Evolutionary conservation across 495 filamentous ascomycete species (phyloP).

Genomic region (Ramalina intermedia): DNA sequence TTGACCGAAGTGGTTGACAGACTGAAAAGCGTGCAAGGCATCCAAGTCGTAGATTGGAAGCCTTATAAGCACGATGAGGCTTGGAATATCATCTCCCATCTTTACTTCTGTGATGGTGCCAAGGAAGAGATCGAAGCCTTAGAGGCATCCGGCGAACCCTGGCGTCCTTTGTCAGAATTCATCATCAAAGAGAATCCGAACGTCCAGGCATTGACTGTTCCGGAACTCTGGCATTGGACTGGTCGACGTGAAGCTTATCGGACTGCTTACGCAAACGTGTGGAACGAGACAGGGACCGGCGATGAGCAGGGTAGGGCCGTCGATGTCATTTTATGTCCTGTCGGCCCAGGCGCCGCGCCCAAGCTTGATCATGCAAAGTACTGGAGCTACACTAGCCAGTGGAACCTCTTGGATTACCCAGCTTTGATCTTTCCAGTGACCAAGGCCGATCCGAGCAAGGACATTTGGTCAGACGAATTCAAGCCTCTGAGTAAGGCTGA

Average conservation of each 20-base stretch:
- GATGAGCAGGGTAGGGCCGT: conserved; percentile 21
- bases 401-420: conserved; percentile 62
- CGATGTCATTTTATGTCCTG: conserved; percentile 58
- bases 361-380: conserved; percentile 45
- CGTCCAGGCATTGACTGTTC: conserved; percentile 24
- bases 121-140: conserved; percentile 29
- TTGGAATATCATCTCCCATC: conserved; percentile 41
- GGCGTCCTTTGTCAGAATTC: conserved; percentile 40
- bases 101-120: conserved; percentile 45
- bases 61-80: conserved; percentile 46
- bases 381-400: conserved; percentile 59
- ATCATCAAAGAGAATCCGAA: conserved; percentile 38
- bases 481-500: conserved; percentile 25
- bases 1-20: conserved; percentile 41
- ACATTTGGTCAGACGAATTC: conserved; percentile 18
- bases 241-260: conserved; percentile 42
- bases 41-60: conserved; percentile 51
- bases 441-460: conserved; percentile 18
- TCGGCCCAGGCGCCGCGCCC: conserved; percentile 42
- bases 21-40: conserved; percentile 29
- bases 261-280: conserved; percentile 40
- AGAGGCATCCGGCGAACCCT: conserved; percentile 37
- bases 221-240: conserved; percentile 31
- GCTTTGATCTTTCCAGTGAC: conserved; percentile 34
- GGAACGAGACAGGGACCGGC: conserved; percentile 35